phyloP scores from a whole-genome alignment of 2,329 filamentous ascomycete species.

The Colletotrichum plurivorum region DNA sequence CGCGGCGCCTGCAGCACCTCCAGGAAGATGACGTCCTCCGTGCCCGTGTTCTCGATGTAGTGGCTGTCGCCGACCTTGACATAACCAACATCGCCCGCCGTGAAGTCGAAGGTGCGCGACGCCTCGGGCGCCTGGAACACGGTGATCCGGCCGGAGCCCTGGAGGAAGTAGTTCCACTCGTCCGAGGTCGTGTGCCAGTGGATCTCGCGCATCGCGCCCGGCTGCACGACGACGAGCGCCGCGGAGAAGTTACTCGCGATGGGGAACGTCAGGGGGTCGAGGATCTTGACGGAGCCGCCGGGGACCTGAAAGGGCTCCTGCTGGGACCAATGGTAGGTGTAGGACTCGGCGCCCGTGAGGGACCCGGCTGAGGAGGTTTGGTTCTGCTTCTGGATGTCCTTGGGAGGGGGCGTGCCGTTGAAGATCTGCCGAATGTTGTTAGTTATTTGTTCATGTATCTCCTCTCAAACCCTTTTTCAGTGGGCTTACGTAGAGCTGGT shows the following conservation, averaged over 20 bases:
- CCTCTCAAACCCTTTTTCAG: fast-evolving
- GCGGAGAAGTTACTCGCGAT: conserved; percentile 68
- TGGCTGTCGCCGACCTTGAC: conserved; percentile 68
- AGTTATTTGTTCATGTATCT: not conserved
- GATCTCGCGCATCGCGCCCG: conserved; percentile 75
- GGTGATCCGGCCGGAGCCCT: conserved; percentile 69
- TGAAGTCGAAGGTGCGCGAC: conserved; percentile 71
- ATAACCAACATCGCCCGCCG: conserved; percentile 72
- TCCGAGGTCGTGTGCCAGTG: conserved; percentile 74
- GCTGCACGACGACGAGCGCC: conserved; percentile 70
- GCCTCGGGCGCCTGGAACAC: conserved; percentile 66
- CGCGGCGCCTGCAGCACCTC: conserved; percentile 68
- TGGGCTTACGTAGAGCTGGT: conserved; percentile 56
- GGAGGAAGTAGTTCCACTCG: conserved; percentile 74
- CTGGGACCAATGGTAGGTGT: conserved; percentile 66
- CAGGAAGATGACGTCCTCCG: conserved; percentile 70
- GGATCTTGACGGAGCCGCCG: conserved; percentile 71
- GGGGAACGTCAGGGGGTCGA: conserved; percentile 71
- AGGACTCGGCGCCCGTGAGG: conserved; percentile 54
- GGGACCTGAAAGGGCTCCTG: conserved; percentile 65
- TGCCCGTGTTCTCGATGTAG: conserved; percentile 74
- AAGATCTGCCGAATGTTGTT: conserved; percentile 55
- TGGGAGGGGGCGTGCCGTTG: conserved; percentile 63
- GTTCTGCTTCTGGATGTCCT: conserved; percentile 61
- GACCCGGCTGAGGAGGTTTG: conserved; percentile 60